Evolutionary conservation across 1,284 basidiomycete genomes (phyloP).

Genomic region (Rhodotorula sp.): DNA sequence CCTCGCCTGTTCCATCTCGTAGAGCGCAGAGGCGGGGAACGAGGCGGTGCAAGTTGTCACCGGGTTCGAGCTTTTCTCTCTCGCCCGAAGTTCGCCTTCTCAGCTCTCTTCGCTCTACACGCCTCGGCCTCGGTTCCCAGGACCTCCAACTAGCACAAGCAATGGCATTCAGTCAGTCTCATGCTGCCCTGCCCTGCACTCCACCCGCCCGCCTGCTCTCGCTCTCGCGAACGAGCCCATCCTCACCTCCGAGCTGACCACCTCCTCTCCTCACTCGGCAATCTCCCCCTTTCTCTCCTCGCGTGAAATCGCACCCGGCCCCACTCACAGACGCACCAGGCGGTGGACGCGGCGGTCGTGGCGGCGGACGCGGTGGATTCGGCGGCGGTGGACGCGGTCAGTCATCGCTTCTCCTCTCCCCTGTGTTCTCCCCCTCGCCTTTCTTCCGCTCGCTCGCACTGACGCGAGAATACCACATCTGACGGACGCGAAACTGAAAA

Average conservation of each 20-base stretch:
- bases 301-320: background rate
- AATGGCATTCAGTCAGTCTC: constrained; percentile 22
- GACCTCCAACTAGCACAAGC: background rate
- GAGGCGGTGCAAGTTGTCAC: no score
- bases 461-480: background rate
- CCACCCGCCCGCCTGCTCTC: background rate
- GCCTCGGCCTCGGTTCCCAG: background rate
- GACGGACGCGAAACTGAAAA: no score
- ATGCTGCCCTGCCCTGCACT: background rate
- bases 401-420: background rate
- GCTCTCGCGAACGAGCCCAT: background rate
- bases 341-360: constrained; percentile 41
- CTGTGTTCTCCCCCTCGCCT: background rate
- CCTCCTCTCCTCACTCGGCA: background rate
- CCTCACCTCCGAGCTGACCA: background rate
- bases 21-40: no score
- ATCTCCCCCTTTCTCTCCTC: background rate
- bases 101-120: background rate
- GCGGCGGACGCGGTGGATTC: constrained; percentile 39
- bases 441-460: background rate
- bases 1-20: background rate
- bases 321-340: constrained; percentile 26
- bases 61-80: no score
- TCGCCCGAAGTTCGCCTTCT: no score
- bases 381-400: constrained; percentile 24